Base-by-base conservation (phyloP, 2,329 filamentous ascomycete species). In the Fusarium sublunatum region DNA sequence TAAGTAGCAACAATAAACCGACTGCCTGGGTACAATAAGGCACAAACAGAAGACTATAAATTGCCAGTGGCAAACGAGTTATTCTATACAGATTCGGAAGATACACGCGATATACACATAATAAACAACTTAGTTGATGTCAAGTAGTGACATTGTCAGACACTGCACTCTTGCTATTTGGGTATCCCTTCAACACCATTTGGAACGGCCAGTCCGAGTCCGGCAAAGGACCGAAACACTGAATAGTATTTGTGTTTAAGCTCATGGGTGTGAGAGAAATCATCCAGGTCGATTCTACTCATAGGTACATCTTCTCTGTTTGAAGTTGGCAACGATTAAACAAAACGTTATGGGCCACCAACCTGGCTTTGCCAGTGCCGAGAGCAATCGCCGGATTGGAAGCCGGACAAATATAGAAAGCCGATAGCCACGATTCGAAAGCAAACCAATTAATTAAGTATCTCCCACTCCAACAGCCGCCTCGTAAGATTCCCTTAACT, bases 1-100 rank as follows among this genome's bases (percentile, higher is more conserved):
- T 44, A 35, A 15, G 19, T 25, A 15, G 40, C 45, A 61, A 61
- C 57, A 39, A 32, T 25, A 31, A 15, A 19, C 13, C 29, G 11
- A 35, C 36, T 50, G 11, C 43, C 31, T 50, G 6, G 7, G 4
- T 19, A 19, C 19, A 19, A 19, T 8, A 22, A 25, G 36, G 29
- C 8, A 24, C 38, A 60, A 60, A 60, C 31, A 28, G 7, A 36
- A 38, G 22, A 54, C 12, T 19, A 19, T 19, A 24, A 9, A 15
- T 47, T 34, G 41, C 13, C 41, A 47, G 31, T 54, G 48, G 19
- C 42, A 48, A 19, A 28, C 26, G 26, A 28, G 4, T 28, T 7
- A 28, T 5, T 19, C 19, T 19, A 19, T 19, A 19, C 19, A 19
- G 19, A 2, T 3, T 19, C 19, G 19, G 19, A 19, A 19, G 19